Base-by-base conservation (phyloP, 148 eudicot species). In the Cornus kousa region DNA sequence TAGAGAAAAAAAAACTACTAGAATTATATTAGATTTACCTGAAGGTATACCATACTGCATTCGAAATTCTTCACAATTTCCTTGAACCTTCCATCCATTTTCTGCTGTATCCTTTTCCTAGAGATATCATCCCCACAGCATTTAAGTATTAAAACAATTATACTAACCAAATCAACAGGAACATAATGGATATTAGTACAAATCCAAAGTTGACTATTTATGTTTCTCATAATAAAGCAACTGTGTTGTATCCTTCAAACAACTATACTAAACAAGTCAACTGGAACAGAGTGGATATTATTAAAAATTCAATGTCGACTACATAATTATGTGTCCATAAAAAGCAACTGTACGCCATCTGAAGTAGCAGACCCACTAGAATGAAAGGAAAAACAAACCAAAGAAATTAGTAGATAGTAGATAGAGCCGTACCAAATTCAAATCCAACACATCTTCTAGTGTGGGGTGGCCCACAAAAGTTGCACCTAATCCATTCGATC, bases 391-490 rank as follows among this genome's bases (percentile, higher is more conserved):
- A 17, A 23, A 64, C 0, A 72, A 59, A 60, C 2, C 1, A 10
- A 60, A 62, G n/a, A 43, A 43, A 46, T 70, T 20, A 69, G 60
- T 60, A 71, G 62, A 71, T 14, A 40, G 33, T 68, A 71, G 64
- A 71, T 22, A 40, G 16, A 66, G 3, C 60, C 2, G 57, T 89
- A 91, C 98, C 88, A 78, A 60, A 77, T 88, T 82, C 71, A 89
- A 83, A 83, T 95, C 92, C 82, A 86, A 79, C 65, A 87, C 86
- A 85, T 95, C 99, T 89, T 95, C 97, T 66, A 95, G 78, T 73
- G 88, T 87, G 55, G 98, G 99, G 77, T 95, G 98, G 19, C 99
- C 99, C 72, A 95, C 99, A 81, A 95, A 95, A 32, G 98, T 91
- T n/a, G 99, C 95, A 68, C 50, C 83, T 74, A 95, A 32, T 32